Percentiles rank a stretch among this genome's conserved stretches.
phyloP scores from a whole-genome alignment of 148 eudicot genomes.

The Arctostaphylos glauca region DNA sequence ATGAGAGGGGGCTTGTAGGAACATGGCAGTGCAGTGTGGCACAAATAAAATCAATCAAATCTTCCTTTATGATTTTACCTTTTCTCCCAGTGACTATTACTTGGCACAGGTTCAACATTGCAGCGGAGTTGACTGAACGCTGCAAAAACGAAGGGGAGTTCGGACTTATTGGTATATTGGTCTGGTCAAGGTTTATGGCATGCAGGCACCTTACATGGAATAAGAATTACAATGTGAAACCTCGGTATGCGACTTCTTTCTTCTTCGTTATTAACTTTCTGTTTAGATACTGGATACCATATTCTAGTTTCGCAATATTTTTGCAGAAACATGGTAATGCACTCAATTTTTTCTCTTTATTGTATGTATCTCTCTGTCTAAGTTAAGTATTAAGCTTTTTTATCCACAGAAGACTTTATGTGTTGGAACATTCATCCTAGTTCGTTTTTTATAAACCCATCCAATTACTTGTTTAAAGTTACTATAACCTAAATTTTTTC shows the following conservation, averaged over 20 bases:
- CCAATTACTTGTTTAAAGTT: not conserved
- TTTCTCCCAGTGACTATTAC: not conserved
- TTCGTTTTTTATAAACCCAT: not conserved
- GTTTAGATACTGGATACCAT: not conserved
- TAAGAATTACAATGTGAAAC: slow-evolving; percentile 16
- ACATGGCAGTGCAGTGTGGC: not conserved
- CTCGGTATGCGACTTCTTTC: not conserved
- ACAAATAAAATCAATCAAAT: too few relatives aligned
- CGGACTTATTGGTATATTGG: slow-evolving; percentile 12
- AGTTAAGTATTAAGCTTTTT: not conserved
- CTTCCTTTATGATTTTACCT: not conserved
- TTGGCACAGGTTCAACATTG: slow-evolving; percentile 15
- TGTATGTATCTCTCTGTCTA: not conserved
- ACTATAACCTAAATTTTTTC: not conserved
- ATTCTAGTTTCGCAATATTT: not conserved
- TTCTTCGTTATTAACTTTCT: not conserved
- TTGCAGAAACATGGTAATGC: not conserved
- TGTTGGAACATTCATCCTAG: not conserved
- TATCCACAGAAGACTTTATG: not conserved
- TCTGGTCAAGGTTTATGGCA: slow-evolving; percentile 17
- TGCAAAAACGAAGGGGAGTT: slow-evolving; percentile 12
- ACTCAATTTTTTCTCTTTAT: not conserved
- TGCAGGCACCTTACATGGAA: slow-evolving; percentile 17
- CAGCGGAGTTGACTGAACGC: slow-evolving; percentile 12
- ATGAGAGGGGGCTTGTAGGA: not conserved